Base-by-base conservation (phyloP, 495 filamentous ascomycete species). In the Entonaema liquescens region DNA sequence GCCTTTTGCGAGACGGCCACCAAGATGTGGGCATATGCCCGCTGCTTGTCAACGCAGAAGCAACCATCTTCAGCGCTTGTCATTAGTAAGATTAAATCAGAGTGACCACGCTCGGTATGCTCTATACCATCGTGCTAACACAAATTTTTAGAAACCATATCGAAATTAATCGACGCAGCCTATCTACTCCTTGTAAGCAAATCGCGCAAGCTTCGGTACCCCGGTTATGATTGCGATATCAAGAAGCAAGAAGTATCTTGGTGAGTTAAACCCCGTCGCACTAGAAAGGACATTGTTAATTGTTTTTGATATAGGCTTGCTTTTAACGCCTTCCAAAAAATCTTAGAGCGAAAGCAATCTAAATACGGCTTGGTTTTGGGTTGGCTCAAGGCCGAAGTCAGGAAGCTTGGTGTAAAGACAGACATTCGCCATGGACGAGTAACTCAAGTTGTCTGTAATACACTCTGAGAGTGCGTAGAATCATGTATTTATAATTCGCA, bases 21-120 rank as follows among this genome's bases (percentile, higher is more conserved):
- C 78, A 96, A 94, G 77, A 91, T 92, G 83, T 94, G 93, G 81
- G 88, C 90, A 7, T 96, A 98, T 69, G 83, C 86, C 54, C 87
- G 87, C 40, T 88, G 86, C 52, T 81, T 97, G 25, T 81, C 83
- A 8, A 77, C 73, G 2, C 76, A 78, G 8, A 88, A 83, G 59
- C 85, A 87, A 62, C 90, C 90, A 11, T 72, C 82, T 2, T 42
- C 80, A 2, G 74, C 59, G 21, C 76, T 95, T 1, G 70, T 94
- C 23, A 88, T 89, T 57, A 86, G 89, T 91, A 79, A 73, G 87
- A 81, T 21, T 6, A 42, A 29, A 38, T 2, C 9, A 7, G 11
- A 42, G 21, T 35, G 36, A 2, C 17, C 4, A 13, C 17, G 23
- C 2, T 19, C 13, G 28, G 25, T 59, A 19, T 62, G 17, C n/a